Conservation (phyloP, 768 basidiomycete genomes). For the Pleurotus cornucopiae region DNA sequence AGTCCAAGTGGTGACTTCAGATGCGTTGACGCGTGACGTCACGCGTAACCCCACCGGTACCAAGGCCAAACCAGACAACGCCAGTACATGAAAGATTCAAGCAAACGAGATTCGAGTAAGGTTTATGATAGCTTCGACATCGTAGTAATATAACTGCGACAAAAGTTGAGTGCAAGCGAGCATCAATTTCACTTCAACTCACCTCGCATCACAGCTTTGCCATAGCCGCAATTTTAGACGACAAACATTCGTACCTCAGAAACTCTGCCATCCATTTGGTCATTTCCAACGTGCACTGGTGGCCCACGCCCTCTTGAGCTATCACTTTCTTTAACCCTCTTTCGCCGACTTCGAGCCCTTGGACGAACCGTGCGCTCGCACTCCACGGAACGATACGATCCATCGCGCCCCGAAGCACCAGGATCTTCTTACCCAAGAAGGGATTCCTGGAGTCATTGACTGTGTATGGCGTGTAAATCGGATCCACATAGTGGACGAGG, state of each 20-base stretch:
- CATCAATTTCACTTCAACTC: too few species aligned
- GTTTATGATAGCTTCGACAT: too few species aligned
- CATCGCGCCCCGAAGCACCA: conserved; percentile 63
- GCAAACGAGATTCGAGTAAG: too few species aligned
- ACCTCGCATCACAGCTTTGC: not conserved
- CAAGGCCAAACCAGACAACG: too few species aligned
- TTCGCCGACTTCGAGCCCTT: conserved; percentile 45
- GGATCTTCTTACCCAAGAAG: conserved; percentile 67
- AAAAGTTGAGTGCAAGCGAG: too few species aligned
- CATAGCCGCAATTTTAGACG: not conserved
- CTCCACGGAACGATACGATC: conserved; percentile 68
- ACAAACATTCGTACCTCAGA: conserved; percentile 16
- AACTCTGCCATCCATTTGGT: conserved; percentile 37
- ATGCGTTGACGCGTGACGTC: not conserved
- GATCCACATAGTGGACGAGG: conserved; percentile 43
- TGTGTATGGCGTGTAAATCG: conserved; percentile 37
- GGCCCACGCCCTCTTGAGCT: conserved; percentile 54
- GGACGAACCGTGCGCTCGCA: conserved; percentile 53
- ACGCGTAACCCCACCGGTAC: too few species aligned
- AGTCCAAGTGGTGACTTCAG: not conserved
- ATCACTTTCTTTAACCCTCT: conserved; percentile 53
- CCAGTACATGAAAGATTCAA: too few species aligned
- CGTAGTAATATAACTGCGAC: too few species aligned
- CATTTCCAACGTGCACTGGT: conserved; percentile 63
- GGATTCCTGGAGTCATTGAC: conserved; percentile 40